Evolutionary conservation across 2,329 filamentous ascomycete genomes (phyloP), one percentile per base, ranked within the genome.

Genomic region (Trichophyton schoenleinii): DNA sequence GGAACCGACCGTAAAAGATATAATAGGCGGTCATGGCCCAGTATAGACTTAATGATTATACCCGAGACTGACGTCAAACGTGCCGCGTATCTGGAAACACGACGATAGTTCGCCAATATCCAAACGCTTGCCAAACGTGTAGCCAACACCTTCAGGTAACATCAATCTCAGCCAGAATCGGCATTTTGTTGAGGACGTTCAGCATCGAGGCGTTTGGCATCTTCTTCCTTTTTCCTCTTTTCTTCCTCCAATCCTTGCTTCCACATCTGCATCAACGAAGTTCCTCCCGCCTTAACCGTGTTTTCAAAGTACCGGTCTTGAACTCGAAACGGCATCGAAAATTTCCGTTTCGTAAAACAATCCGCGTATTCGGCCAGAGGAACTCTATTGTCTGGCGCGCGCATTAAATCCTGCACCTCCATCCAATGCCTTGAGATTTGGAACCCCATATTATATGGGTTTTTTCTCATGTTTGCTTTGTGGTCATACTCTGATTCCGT

Each of bases 331-430:
- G 67, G 63, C 36, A 68, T 59, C 11, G 46, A 55, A 59, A 60
- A 49, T 46, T 72, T 74, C 52, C 65, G 64, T 52, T 66, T 62
- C 62, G 67, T 61, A 46, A 73, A 65, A n/a, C 66, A 67, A 66
- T 75, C 72, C 22, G 69, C 72, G 49, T 73, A 60, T 53, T 67
- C 68, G 28, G 44, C 59, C n/a, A 71, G 52, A 7, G 71, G 72
- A 3, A 70, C 66, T 1, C 63, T 63, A 13, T 46, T 28, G 36
- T 20, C 31, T 31, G 25, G 46, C 34, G 41, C 3, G 58, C 62
- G 59, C n/a, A 67, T 63, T 49, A 75, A 62, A 64, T 74, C 73
- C 18, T 65, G 63, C 34, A 68, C 68, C 44, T 70, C 66, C 7
- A 65, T 63, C 20, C 63, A 68, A 3, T 64, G 60, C 36, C 63